Evolutionary conservation across 805 yeast genomes (phyloP), one percentile per base, ranked within the genome.

Genomic region (Yamadazyma kitorensis): DNA sequence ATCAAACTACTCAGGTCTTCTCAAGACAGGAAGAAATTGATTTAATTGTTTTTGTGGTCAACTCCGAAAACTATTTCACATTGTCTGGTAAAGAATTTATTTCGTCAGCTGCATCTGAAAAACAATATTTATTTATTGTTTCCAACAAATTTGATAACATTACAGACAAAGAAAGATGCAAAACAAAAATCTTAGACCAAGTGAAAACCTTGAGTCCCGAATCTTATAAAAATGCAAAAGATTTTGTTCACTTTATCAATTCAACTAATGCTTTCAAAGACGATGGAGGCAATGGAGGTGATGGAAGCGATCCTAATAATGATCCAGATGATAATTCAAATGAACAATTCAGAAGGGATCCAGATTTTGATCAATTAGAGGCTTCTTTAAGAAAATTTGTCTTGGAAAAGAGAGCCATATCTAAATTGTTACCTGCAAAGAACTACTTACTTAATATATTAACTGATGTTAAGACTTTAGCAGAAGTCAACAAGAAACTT

Each of bases 21-120:
- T 83, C 96, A 2, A 77, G 97, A 40, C 98, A 93, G 63, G 98
- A 93, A 52, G 98, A 93, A 52, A 93, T 93, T 42, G 99, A 93
- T 56, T 70, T 93, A 45, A 96, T 93, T 3, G 91, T 93, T 1
- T 94, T 93, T 65, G 98, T 94, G 2, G 96, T 93, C 2, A 86
- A 83, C 56, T 95, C 98, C 0, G 98, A 89, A 52, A 94, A 93
- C 51, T 97, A 93, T 54, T 84, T 93, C 54, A 93, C 99, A 0
- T 66, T 88, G 37, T 85, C 95, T 0, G 98, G 97, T 0, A 82
- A 86, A 46, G 99, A 93, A 52, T 94, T 93, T 52, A 86, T 93
- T 34, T 71, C 91, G 2, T 77, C 86, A 24, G 95, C 96, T 1
- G 88, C 96, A 1, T 80, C 81, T 34, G 99, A 93, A 50, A 91